phyloP scores from a whole-genome alignment of 495 filamentous ascomycete genomes.

The Bacidia gigantensis region DNA sequence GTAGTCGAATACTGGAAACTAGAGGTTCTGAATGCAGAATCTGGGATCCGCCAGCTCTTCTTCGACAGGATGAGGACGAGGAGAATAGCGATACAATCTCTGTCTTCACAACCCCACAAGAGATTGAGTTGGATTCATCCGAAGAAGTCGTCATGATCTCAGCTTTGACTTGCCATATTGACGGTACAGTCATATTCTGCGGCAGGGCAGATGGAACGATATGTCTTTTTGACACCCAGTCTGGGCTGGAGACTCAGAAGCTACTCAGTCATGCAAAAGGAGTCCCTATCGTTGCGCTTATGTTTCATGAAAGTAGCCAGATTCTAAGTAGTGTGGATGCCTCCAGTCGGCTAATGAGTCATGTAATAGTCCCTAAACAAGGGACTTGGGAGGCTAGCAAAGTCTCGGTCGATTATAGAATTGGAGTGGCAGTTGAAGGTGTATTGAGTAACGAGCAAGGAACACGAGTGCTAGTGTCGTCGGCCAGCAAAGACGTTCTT shows the following conservation, averaged over 20 bases:
- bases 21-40: slow-evolving; percentile 23
- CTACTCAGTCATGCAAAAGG: slow-evolving; percentile 10
- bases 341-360: slow-evolving; percentile 5
- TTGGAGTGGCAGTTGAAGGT: background rate
- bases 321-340: slow-evolving; percentile 2
- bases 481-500: background rate
- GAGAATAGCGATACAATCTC: slow-evolving; percentile 17
- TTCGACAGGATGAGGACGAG: slow-evolving; percentile 14
- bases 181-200: slow-evolving; percentile 7
- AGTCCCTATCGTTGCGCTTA: slow-evolving; percentile 5
- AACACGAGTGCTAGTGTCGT: background rate
- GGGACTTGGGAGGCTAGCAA: background rate
- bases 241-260: slow-evolving; percentile 4
- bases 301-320: slow-evolving; percentile 1
- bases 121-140: slow-evolving; percentile 4
- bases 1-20: slow-evolving; percentile 22
- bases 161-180: slow-evolving; percentile 1
- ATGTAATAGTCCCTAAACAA: background rate
- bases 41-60: slow-evolving; percentile 20
- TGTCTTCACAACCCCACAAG: slow-evolving; percentile 7
- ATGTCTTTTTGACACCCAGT: slow-evolving; percentile 9
- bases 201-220: slow-evolving; percentile 15
- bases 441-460: background rate
- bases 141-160: slow-evolving; percentile 6
- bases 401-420: background rate